phyloP scores from a whole-genome alignment of 2,329 filamentous ascomycete genomes.

The Phialophora verrucosa region DNA sequence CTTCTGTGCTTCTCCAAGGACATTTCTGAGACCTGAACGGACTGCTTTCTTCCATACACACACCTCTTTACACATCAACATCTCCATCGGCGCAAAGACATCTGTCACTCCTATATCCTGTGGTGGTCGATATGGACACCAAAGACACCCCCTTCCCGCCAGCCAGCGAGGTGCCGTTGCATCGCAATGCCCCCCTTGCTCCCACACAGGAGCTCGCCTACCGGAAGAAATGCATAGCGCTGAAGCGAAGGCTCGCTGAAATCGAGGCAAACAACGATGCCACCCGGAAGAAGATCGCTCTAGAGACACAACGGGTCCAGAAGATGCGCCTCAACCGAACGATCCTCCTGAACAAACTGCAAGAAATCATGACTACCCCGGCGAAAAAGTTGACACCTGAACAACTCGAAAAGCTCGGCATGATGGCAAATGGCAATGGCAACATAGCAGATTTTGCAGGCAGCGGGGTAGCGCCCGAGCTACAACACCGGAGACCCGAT shows the following conservation, averaged over 20 bases:
- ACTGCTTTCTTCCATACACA: neutral
- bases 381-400: slow-evolving; percentile 76
- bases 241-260: slow-evolving; percentile 88
- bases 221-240: slow-evolving; percentile 92
- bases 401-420: slow-evolving; percentile 65
- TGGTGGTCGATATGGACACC: slow-evolving; percentile 32
- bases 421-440: slow-evolving; percentile 53
- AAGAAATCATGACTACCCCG: slow-evolving; percentile 55
- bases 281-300: slow-evolving; percentile 75
- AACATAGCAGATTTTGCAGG: slow-evolving; percentile 60
- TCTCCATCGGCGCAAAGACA: neutral
- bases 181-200: slow-evolving; percentile 59
- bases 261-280: slow-evolving; percentile 91
- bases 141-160: slow-evolving; percentile 38
- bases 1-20: neutral
- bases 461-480: slow-evolving; percentile 32
- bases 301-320: slow-evolving; percentile 82
- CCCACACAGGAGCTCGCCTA: slow-evolving; percentile 96
- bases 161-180: slow-evolving; percentile 33
- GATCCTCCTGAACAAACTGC: slow-evolving; percentile 72
- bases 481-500: slow-evolving; percentile 29
- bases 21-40: neutral
- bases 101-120: neutral
- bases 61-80: neutral
- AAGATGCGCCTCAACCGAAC: slow-evolving; percentile 89